Base-by-base conservation (phyloP, 2,329 filamentous ascomycete species). In the Alternaria postmessia region DNA sequence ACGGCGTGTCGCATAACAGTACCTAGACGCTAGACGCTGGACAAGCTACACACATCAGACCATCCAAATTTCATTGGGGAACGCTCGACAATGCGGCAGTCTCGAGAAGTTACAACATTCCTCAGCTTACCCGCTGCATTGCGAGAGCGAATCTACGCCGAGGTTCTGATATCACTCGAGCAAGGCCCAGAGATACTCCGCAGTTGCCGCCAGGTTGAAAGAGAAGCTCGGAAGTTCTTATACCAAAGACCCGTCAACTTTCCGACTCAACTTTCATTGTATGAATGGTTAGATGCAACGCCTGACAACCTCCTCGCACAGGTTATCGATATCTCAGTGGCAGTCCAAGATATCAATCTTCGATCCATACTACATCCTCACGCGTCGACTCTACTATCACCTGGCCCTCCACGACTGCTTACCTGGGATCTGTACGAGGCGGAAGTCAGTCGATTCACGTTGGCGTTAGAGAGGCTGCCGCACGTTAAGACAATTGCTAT, bases 171-270 rank as follows among this genome's bases (percentile, higher is more conserved):
- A 41, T 62, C 67, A 11, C 58, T 68, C 3, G 48, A 43, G 2
- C 54, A 68, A 24, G 67, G 68, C 18, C 49, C 69, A 12, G 59
- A 66, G 8, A 47, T 78, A 11, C 60, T 77, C 11, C 60, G 34
- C 24, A 63, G 64, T 9, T 78, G 75, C 42, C 72, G 61, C 26
- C 64, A 75, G 24, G 65, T 78, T 24, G 61, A 71, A 20, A 41
- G 34, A 7, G 72, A 77, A 58, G 67, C 75, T 8, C 66, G 62
- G 3, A 70, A 73, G 12, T 71, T 75, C 24, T 61, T 78, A 12
- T 78, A 71, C 48, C 69, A 75, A 42, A 62, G 72, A 54, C 67
- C 70, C 2, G 28, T 76, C n/a, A 48, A 41, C 9, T 73, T 78
- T 61, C 46, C 54, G 12, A 62, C 72, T 24, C 46, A 34, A n/a